A percentile compares a stretch with the other conserved stretches of the same genome.
Evolutionary conservation across 805 yeast species (phyloP).

Genomic region (Ogataea nonfermentans): DNA sequence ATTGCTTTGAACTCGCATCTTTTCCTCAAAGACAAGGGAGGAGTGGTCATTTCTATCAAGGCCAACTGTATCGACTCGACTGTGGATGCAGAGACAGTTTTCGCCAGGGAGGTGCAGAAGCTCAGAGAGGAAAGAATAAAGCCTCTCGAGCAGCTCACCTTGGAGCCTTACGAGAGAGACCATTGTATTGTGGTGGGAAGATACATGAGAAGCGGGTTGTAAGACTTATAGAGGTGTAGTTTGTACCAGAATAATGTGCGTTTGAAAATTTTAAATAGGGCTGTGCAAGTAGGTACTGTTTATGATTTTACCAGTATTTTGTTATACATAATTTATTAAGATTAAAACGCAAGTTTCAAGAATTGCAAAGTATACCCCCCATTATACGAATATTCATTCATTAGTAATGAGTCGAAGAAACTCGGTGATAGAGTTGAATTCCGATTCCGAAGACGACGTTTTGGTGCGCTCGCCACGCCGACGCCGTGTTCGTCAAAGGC

Average conservation of each 20-base stretch:
- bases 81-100: conserved; percentile 98
- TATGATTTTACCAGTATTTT: not conserved
- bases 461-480: conserved; percentile 5
- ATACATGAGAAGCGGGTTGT: conserved; percentile 86
- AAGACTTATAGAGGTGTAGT: conserved; percentile 20
- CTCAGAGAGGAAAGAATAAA: conserved; percentile 98
- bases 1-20: conserved; percentile 97
- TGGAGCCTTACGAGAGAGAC: conserved; percentile 99
- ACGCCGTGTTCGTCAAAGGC: conserved; percentile 6
- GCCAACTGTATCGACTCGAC: conserved; percentile 99
- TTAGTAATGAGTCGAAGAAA: conserved; percentile 8
- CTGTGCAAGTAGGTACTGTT: conserved; percentile 8
- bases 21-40: conserved; percentile 98
- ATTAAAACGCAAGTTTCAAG: not conserved
- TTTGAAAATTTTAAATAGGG: conserved; percentile 5
- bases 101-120: conserved; percentile 98
- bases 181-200: conserved; percentile 98
- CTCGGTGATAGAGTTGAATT: conserved; percentile 20
- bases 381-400: not conserved
- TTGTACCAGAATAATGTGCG: conserved; percentile 15
- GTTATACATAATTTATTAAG: not conserved
- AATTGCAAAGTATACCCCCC: not conserved
- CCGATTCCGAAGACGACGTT: conserved; percentile 16
- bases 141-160: conserved; percentile 96
- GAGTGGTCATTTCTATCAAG: conserved; percentile 97